These are phyloP conservation scores for Boletales sp. DNA, from an alignment of 768 basidiomycete genomes.

Conservation along the genomic window DNA sequence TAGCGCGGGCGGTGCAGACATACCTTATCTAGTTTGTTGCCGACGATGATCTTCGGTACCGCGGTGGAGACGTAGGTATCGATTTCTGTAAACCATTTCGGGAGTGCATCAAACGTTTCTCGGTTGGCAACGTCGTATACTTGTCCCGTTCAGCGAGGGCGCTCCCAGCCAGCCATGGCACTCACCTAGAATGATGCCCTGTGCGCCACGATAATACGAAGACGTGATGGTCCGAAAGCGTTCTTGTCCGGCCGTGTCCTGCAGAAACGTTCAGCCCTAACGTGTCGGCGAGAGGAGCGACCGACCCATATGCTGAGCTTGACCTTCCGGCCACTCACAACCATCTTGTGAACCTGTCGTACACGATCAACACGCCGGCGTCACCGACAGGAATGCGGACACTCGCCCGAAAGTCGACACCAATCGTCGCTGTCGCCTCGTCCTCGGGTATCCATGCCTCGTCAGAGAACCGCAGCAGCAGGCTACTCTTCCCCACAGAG, in stretches of 20 bases:
- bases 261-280: background rate
- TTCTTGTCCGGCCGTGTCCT: constrained; percentile 98
- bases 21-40: constrained; percentile 92
- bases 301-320: constrained; percentile 97
- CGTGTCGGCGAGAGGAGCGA: constrained; percentile 1
- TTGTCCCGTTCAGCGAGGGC: constrained; percentile 24
- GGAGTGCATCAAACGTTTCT: constrained; percentile 91
- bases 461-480: constrained; percentile 93
- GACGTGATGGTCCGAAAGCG: constrained; percentile 94
- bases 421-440: constrained; percentile 81
- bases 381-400: too few relatives aligned
- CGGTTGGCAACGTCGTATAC: constrained; percentile 95
- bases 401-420: constrained; percentile 81
- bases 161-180: background rate
- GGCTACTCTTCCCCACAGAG: constrained; percentile 89
- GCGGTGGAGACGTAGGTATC: constrained; percentile 87
- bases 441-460: constrained; percentile 93
- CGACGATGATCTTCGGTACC: constrained; percentile 93
- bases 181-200: constrained; percentile 74
- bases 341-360: constrained; percentile 83
- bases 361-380: background rate
- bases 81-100: constrained; percentile 88
- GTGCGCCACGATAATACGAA: constrained; percentile 89
- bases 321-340: constrained; percentile 74
- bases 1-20: background rate